Conservation (phyloP, 2,329 filamentous ascomycete genomes). For the Alternaria sp. region DNA sequence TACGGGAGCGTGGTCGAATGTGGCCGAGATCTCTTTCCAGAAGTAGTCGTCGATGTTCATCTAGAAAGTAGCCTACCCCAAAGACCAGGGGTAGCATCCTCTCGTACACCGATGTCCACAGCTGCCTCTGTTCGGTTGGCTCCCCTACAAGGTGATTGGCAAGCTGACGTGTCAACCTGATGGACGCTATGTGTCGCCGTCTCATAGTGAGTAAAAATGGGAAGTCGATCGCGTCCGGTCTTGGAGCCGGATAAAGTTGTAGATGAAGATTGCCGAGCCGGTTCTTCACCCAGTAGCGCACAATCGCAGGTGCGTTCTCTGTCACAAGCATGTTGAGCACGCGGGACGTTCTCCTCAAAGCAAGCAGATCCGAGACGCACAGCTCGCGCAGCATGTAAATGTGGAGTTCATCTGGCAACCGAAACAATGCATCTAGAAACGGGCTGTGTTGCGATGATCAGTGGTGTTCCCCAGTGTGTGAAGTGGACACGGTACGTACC, state of each 20-base stretch:
- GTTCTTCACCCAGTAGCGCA: conserved; percentile 45
- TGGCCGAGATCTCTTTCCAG: conserved; percentile 43
- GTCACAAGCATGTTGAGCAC: conserved; percentile 41
- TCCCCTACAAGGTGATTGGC: conserved; percentile 42
- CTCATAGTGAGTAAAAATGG: conserved; percentile 44
- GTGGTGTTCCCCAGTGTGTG: neutral
- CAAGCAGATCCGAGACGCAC: conserved; percentile 42
- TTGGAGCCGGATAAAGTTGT: conserved; percentile 43
- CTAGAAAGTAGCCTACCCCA: conserved; percentile 46
- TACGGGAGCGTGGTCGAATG: conserved; percentile 39
- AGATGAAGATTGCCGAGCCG: conserved; percentile 43
- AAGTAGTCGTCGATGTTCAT: conserved; percentile 42
- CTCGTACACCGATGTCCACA: conserved; percentile 46
- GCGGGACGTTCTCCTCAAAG: conserved; percentile 40
- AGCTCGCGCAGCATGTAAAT: conserved; percentile 43
- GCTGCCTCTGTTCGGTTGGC: conserved; percentile 35
- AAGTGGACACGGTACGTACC: conserved; percentile 22
- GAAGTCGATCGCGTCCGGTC: conserved; percentile 37
- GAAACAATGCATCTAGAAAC: conserved; percentile 41
- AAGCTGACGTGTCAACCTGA: conserved; percentile 43
- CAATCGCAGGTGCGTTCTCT: conserved; percentile 40
- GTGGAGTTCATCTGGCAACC: conserved; percentile 44
- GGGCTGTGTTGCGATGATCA: conserved; percentile 25
- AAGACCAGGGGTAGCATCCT: conserved; percentile 47
- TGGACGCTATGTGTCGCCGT: conserved; percentile 44